Base-by-base conservation (phyloP, 139 green algal species). In the Tetraselmis chui region DNA sequence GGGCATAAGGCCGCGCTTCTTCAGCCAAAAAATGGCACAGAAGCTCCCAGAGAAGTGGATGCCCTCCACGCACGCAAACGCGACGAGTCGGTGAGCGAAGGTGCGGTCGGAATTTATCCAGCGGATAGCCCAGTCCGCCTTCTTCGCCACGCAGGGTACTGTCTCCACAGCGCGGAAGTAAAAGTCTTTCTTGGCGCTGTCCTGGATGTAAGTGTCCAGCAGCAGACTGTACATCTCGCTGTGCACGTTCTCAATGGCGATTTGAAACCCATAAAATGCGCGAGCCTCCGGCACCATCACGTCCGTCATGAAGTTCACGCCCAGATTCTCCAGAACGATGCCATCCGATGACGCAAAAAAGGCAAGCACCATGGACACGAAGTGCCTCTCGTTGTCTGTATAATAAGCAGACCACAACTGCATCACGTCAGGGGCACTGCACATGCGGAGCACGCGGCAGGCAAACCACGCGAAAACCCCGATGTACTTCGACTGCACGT, bases 221-320 rank as follows among this genome's bases (percentile, higher is more conserved):
- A 95, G 84, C 28, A 95, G 85, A 32, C 83, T 87, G 88, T 96
- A 96, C 90, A 93, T 93, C 84, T 95, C 92, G 59, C 81, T 95
- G 89, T 99, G 97, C 79, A 99, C 98, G 89, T 99, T 99, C 89
- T 99, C 97, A 81, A 99, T 99, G 59, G 96, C 95, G 28, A 99
- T 98, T 86, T 99, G 97, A 91, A 99, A 99, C 59, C 95, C 95
- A 80, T 99, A 99, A 83, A 99, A 99, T 0, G 96, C 94, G 0
- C 97, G 90, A 2, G 97, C 97, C 95, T 98, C 95, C 30, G 95
- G 94, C 5, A 98, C 78, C 81, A 98, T 94, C 59, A 99, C 84
- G 32, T 99, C 97, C 67, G 88, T 92, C 94, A 99, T 95, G 87
- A 99, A 99, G 25, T 96, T 90, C 0, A 89, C 83, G 1, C 91